A percentile compares a stretch with the other conserved stretches of the same genome.
Conservation (phyloP, 2,329 filamentous ascomycete species). For the Fusarium sp. region DNA sequence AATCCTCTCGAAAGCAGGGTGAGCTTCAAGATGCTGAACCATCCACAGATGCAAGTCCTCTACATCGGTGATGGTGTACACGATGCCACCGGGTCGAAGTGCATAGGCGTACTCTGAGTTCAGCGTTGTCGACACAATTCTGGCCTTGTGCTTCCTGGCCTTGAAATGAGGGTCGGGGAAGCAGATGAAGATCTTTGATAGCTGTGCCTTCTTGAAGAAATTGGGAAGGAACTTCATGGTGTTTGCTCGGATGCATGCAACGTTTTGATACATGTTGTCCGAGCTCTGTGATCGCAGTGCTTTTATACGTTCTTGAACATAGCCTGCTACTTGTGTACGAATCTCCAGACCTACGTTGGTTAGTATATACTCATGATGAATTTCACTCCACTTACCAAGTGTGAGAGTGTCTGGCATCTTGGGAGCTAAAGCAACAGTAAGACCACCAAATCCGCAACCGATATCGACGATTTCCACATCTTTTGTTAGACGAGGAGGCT, state of each 20-base stretch:
- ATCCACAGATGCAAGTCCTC: slow-evolving; percentile 95
- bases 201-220: slow-evolving; percentile 85
- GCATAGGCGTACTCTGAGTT: slow-evolving; percentile 95
- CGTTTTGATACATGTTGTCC: slow-evolving; percentile 79
- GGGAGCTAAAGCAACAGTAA: slow-evolving; percentile 87
- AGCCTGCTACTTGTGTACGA: slow-evolving; percentile 88
- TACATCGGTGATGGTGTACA: slow-evolving; percentile 98
- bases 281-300: slow-evolving; percentile 78
- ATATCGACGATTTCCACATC: slow-evolving; percentile 95
- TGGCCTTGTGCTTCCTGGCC: slow-evolving; percentile 93
- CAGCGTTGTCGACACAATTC: slow-evolving; percentile 89
- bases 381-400: slow-evolving; percentile 68
- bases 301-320: slow-evolving; percentile 86
- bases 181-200: slow-evolving; percentile 95
- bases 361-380: not conserved
- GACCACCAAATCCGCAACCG: slow-evolving; percentile 93
- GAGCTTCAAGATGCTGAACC: slow-evolving; percentile 83
- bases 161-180: slow-evolving; percentile 99
- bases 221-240: slow-evolving; percentile 99
- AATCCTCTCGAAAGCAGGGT: slow-evolving; percentile 83
- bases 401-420: slow-evolving; percentile 84
- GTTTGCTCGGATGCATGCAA: slow-evolving; percentile 89
- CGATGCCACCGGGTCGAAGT: slow-evolving; percentile 81
- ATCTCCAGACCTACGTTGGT: slow-evolving; percentile 82
- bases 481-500: slow-evolving; percentile 57